Conservation (phyloP, 2,329 filamentous ascomycete species). For the Trichoderma sp. region DNA sequence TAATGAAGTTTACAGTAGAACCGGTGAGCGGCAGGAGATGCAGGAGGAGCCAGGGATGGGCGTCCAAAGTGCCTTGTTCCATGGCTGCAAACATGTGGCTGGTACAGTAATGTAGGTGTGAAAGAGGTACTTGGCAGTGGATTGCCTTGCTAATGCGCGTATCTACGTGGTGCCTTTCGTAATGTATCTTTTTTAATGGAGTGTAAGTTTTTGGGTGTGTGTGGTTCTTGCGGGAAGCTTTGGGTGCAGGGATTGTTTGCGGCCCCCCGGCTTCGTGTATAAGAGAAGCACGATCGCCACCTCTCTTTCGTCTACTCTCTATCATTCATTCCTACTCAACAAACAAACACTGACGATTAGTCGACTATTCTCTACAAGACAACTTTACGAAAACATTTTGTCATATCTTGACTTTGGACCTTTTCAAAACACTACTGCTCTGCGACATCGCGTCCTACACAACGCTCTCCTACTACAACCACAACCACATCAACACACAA, state of each 20-base stretch:
- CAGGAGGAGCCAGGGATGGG: not conserved
- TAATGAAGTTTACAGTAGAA: not conserved
- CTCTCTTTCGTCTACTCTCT: not conserved
- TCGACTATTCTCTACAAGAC: not conserved
- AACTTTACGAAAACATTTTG: not conserved
- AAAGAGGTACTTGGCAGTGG: not conserved
- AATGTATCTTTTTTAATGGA: not conserved
- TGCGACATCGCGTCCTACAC: not conserved
- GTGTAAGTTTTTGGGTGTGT: not conserved
- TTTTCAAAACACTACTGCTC: not conserved
- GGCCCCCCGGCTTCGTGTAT: not conserved
- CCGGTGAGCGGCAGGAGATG: constrained; percentile 1
- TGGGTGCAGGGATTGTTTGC: not conserved
- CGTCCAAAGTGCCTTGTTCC: not conserved
- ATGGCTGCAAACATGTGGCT: not conserved
- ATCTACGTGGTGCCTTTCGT: not conserved
- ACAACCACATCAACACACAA: not conserved
- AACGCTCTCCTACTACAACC: not conserved
- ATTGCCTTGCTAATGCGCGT: not conserved
- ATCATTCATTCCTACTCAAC: not conserved
- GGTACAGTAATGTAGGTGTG: not conserved
- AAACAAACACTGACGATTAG: not conserved
- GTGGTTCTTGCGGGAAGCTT: not conserved
- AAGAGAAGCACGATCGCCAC: constrained; percentile 5
- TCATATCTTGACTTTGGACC: not conserved